Base-by-base conservation (phyloP, 352 stramenopile genomes). In the Phytophthora pisi region DNA sequence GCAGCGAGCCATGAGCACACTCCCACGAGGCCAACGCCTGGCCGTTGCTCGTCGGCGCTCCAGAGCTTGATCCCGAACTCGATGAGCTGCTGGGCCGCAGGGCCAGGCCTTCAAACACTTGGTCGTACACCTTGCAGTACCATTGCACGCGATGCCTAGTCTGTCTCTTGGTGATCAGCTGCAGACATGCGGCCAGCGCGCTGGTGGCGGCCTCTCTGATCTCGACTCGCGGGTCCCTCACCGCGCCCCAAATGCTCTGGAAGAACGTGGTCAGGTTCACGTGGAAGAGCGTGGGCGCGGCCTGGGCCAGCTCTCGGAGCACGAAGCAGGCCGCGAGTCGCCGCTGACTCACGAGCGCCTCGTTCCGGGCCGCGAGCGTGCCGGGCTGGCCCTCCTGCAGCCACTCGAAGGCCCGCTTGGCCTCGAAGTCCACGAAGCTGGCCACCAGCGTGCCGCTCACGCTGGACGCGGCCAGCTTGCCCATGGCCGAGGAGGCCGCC, bases 1-100 rank as follows among this genome's bases (percentile, higher is more conserved):
- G 76, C 20, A 99, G 76, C 6, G 96, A 99, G 10, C 97, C 98
- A 70, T 99, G 97, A 0, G 93, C 84, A 38, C 79, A 87, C 51
- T 93, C 86, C 86, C 86, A 93, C 5, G 86, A 81, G 2, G 82
- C 70, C 28, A 76, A 49, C 5, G 66, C 46, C 4, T 78, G 51
- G 49, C 64, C 46, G 36, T 50, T 18, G 23, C n/a, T 57, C 2
- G 61, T 34, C 13, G 36, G 43, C 10, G 49, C 58, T 23, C 26
- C 26, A 30, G 64, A 72, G 49, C 53, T 73, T 20, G 59, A 72
- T 30, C 26, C 46, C 13, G 61, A 53, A 51, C 58, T 49, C 24
- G 28, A 50, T 49, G 23, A 45, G 58, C 34, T 77, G 13, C 38
- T 15, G n/a, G 61, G 31, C 24, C 66, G 52, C 46, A 78, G 24